Conservation (phyloP, 1,139 yeast species). For the Nadsonia commutata region DNA sequence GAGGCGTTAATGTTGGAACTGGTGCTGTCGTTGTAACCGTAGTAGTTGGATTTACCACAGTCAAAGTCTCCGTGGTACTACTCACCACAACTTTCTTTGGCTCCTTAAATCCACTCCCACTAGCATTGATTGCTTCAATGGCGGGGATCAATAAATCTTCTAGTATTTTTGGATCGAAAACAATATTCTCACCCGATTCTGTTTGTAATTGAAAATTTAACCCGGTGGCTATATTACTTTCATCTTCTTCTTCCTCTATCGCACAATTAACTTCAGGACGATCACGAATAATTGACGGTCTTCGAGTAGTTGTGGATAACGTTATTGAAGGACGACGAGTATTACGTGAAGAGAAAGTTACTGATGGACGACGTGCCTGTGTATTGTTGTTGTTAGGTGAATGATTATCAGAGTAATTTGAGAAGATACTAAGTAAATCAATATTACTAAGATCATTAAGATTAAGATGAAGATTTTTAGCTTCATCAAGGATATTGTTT, state of each 20-base stretch:
- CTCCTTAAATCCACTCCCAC: background rate
- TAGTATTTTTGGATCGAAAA: background rate
- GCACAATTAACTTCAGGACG: background rate
- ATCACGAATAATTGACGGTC: background rate
- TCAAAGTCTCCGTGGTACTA: constrained; percentile 12
- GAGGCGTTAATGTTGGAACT: too few species aligned
- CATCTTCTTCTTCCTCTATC: background rate
- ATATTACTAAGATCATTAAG: background rate
- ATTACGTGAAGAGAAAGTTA: background rate
- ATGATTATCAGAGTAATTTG: background rate
- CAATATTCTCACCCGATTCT: background rate
- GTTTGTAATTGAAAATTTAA: background rate
- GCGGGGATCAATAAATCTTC: background rate
- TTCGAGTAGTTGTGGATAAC: background rate
- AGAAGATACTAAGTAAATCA: background rate
- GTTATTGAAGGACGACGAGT: background rate
- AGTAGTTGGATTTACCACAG: constrained; percentile 12
- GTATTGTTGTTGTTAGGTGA: background rate
- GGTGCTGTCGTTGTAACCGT: constrained; percentile 8
- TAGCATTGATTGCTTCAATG: background rate
- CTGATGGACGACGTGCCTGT: background rate
- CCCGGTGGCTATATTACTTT: background rate
- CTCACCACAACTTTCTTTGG: background rate
- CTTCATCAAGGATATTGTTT: background rate
- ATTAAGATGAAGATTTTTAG: background rate